phyloP scores from a whole-genome alignment of 1,284 basidiomycete species.

The Thecaphora frezii region DNA sequence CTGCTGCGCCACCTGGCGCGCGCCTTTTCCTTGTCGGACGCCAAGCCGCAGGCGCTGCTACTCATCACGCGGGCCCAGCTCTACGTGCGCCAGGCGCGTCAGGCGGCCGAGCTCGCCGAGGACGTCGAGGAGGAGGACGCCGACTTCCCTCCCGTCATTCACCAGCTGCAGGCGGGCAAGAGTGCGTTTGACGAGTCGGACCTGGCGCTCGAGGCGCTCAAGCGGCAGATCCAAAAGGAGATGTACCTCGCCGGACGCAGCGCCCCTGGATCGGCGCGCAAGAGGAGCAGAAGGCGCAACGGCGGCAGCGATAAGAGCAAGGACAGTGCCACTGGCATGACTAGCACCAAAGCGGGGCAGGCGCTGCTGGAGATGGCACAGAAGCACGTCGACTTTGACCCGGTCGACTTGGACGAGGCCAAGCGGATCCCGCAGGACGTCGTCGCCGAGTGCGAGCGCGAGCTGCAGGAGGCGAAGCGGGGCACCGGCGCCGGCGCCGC shows the following conservation, averaged over 20 bases:
- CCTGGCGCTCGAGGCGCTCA: conserved; percentile 18
- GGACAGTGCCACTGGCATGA: conserved; percentile 16
- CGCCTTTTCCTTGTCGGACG: conserved; percentile 42
- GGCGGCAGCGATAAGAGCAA: no score
- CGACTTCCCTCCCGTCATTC: conserved; percentile 31
- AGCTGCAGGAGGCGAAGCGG: conserved; percentile 10
- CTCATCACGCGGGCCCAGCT: conserved; percentile 48
- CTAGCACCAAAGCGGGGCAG: conserved; percentile 43
- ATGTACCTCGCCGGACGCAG: conserved; percentile 21
- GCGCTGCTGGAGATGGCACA: conserved; percentile 44
- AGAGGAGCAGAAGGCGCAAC: background rate
- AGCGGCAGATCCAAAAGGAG: conserved; percentile 27
- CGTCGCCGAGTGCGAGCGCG: conserved; percentile 23
- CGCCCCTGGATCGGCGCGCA: conserved; percentile 4
- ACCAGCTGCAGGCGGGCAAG: conserved; percentile 18
- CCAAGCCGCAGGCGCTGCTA: conserved; percentile 44
- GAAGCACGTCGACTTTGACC: conserved; percentile 54
- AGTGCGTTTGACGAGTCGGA: conserved; percentile 34
- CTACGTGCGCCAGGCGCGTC: conserved; percentile 52
- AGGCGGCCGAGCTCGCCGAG: conserved; percentile 50
- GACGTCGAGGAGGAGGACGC: conserved; percentile 50
- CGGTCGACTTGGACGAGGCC: conserved; percentile 37
- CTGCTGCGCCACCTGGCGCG: conserved; percentile 47
- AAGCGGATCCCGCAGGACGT: conserved; percentile 21
- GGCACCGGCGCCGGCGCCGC: conserved; percentile 7